Base-by-base conservation (phyloP, 495 filamentous ascomycete species). In the Aspergillus heteromorphus region DNA sequence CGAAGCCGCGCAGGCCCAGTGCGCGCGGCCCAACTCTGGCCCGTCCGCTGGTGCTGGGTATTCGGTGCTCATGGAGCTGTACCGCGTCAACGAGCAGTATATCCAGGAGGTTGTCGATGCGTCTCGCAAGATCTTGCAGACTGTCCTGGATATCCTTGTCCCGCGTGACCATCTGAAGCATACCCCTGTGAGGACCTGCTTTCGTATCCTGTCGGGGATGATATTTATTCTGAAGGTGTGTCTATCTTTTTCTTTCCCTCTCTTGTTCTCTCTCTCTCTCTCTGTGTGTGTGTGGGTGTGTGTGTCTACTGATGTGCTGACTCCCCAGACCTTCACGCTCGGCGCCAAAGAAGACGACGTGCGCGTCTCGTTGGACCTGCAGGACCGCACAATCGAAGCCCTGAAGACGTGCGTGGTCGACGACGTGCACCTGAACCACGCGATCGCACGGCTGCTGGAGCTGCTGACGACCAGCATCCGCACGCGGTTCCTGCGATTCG, bases 241-340 rank as follows among this genome's bases (percentile, higher is more conserved):
- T 7, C n/a, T n/a, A n/a, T n/a, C n/a, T n/a, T n/a, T n/a, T n/a
- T n/a, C n/a, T n/a, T n/a, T n/a, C n/a, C n/a, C n/a, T n/a, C n/a
- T n/a, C n/a, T n/a, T n/a, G n/a, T n/a, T n/a, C n/a, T n/a, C n/a
- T n/a, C n/a, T n/a, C n/a, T n/a, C n/a, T n/a, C n/a, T n/a, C n/a
- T n/a, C n/a, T n/a, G n/a, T n/a, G n/a, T n/a, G n/a, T n/a, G n/a
- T n/a, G n/a, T n/a, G n/a, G n/a, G n/a, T n/a, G n/a, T n/a, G n/a
- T n/a, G n/a, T n/a, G n/a, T n/a, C n/a, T n/a, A n/a, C n/a, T n/a
- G n/a, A n/a, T n/a, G n/a, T n/a, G n/a, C n/a, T n/a, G n/a, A n/a
- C n/a, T n/a, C n/a, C n/a, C n/a, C n/a, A 88, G 83, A 95, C 92
- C 0, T 97, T 98, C 65, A 93, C 91, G 6, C 80, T 97, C 2